phyloP scores from a whole-genome alignment of 129 eudicot species.

The Flaveria bidentis region DNA sequence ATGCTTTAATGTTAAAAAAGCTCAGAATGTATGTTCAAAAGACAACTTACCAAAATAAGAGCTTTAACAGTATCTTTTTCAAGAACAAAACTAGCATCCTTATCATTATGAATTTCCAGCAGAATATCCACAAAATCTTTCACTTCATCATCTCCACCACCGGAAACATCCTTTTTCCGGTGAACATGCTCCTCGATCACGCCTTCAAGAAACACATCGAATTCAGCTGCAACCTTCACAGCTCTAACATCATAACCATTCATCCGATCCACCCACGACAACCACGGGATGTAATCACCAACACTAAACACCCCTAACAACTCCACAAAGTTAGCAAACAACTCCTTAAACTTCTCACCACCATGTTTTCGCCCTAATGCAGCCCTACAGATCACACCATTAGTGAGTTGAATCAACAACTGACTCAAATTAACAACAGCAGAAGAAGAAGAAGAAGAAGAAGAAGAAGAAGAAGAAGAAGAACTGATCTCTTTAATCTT shows the following conservation, averaged over 20 bases:
- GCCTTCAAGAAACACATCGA: conserved; percentile 42
- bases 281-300: conserved; percentile 53
- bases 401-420: conserved; percentile 19
- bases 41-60: conserved; percentile 39
- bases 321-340: conserved; percentile 37
- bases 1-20: too few species aligned
- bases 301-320: conserved; percentile 37
- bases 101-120: conserved; percentile 39
- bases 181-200: conserved; percentile 39
- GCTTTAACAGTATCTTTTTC: conserved; percentile 49
- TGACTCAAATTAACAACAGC: conserved; percentile 35
- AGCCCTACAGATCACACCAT: conserved; percentile 42
- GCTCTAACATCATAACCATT: conserved; percentile 35
- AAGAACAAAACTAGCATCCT: conserved; percentile 27
- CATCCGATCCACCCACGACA: conserved; percentile 37
- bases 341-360: conserved; percentile 28
- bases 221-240: conserved; percentile 28
- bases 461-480: conserved; percentile 15
- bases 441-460: conserved; percentile 16
- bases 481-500: conserved; percentile 16
- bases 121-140: conserved; percentile 51
- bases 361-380: conserved; percentile 43
- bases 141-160: conserved; percentile 16
- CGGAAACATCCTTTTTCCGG: not conserved
- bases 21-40: not conserved